Evolutionary conservation across 83 land plant species (phyloP).

Genomic region (Isoetes engelmannii): DNA sequence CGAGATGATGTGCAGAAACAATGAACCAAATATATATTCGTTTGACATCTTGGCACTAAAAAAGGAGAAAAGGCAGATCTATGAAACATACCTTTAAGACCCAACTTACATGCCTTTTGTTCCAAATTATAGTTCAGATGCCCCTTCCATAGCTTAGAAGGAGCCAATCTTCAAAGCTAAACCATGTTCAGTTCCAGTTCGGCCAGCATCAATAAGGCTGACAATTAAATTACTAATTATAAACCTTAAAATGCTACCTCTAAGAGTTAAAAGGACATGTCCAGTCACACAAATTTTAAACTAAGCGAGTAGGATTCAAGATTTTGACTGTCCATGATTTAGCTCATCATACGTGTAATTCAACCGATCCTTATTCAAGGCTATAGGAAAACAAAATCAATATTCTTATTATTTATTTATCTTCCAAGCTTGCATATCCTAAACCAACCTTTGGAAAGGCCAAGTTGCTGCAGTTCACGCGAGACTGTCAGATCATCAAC

Average conservation of each 20-base stretch:
- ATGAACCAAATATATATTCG: neutral
- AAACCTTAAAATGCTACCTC: too few relatives aligned
- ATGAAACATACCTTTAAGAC: conserved; percentile 1
- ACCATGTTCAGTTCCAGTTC: too few relatives aligned
- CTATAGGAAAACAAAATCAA: neutral
- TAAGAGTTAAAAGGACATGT: neutral
- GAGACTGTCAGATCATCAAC: conserved; percentile 32
- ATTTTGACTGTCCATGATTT: neutral
- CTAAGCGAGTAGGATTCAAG: neutral
- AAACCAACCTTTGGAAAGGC: conserved; percentile 24
- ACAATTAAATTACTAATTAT: too few relatives aligned
- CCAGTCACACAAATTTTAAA: neutral
- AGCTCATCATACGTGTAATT: neutral
- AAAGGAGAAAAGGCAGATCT: neutral
- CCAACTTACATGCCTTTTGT: neutral
- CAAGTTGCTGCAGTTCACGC: conserved; percentile 36
- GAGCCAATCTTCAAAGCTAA: too few relatives aligned
- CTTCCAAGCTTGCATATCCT: neutral
- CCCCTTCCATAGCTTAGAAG: neutral
- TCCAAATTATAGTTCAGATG: neutral
- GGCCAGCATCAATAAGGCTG: too few relatives aligned
- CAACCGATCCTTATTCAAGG: neutral
- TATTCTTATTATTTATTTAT: too few relatives aligned
- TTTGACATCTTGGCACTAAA: neutral
- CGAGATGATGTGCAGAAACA: neutral